Evolutionary conservation across 257 asterid species (phyloP).

Genomic region (Gynochthodes officinalis): DNA sequence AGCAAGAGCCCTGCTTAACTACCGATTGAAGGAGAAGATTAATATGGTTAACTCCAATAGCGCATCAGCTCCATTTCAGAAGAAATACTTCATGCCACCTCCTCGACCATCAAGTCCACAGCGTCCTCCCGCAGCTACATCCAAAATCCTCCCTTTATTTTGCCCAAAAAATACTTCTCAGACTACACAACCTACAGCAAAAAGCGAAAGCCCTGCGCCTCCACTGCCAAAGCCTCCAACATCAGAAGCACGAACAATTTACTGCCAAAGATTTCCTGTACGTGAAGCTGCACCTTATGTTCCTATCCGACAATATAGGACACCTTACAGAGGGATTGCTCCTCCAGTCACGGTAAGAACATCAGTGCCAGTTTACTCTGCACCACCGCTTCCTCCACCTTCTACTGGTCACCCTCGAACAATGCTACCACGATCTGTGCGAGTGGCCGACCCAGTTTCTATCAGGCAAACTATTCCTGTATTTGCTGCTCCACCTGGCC

Average conservation of each 20-base stretch:
- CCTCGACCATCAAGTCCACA: conserved; percentile 69
- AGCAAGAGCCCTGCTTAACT: conserved; percentile 66
- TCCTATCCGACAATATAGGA: conserved; percentile 42
- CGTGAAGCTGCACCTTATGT: conserved; percentile 35
- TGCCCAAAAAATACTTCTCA: conserved; percentile 33
- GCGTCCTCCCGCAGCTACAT: conserved; percentile 41
- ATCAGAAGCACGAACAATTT: conserved; percentile 32
- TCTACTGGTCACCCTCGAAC: conserved; percentile 25
- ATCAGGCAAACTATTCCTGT: conserved; percentile 60
- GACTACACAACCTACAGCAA: conserved; percentile 26
- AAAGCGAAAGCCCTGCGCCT: conserved; percentile 25
- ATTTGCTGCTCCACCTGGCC: conserved; percentile 41
- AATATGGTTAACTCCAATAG: conserved; percentile 23
- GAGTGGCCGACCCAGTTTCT: conserved; percentile 49
- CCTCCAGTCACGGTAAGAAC: conserved; percentile 67
- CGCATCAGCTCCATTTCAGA: conserved; percentile 39
- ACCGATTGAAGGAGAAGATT: conserved; percentile 40
- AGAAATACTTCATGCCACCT: conserved; percentile 29
- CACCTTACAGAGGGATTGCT: conserved; percentile 52
- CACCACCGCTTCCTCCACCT: conserved; percentile 52
- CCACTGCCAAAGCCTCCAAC: conserved; percentile 30
- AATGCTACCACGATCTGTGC: conserved; percentile 39
- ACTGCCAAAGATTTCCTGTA: conserved; percentile 29
- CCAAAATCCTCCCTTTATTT: conserved; percentile 75
- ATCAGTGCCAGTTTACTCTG: conserved; percentile 67